A percentile compares a stretch with the other conserved stretches of the same genome.
These are phyloP conservation scores for Arachis hypogaea DNA, from an alignment of 306 rosid genomes.

Conservation along the genomic window DNA sequence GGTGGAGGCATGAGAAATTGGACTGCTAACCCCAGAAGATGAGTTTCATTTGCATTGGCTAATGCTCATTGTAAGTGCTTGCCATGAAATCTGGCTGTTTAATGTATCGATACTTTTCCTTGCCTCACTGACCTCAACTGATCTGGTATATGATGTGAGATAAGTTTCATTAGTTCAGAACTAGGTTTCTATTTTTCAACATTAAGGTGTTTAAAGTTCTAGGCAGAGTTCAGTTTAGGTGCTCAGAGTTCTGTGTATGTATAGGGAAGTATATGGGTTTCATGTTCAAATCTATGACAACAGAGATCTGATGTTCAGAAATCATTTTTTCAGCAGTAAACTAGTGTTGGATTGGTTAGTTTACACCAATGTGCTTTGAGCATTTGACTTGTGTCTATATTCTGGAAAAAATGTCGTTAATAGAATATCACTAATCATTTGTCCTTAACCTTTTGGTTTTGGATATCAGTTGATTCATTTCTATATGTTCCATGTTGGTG, in stretches of 20 bases:
- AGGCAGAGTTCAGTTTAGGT: slow-evolving; percentile 28
- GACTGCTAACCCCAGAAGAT: neutral
- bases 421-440: neutral
- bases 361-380: neutral
- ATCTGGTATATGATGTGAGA: neutral
- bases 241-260: slow-evolving; percentile 26
- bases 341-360: slow-evolving; percentile 21
- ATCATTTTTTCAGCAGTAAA: slow-evolving; percentile 21
- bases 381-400: neutral
- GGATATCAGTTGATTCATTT: neutral
- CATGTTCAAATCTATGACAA: slow-evolving; percentile 26
- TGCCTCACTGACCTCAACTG: slow-evolving; percentile 34
- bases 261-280: slow-evolving; percentile 37
- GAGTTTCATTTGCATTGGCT: neutral
- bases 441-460: neutral
- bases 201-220: slow-evolving; percentile 10
- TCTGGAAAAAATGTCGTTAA: slow-evolving; percentile 5
- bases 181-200: slow-evolving; percentile 33
- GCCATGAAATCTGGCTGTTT: slow-evolving; percentile 29
- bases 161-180: slow-evolving; percentile 18
- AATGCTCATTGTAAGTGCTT: slow-evolving; percentile 26
- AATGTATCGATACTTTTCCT: neutral
- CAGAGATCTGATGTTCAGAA: neutral
- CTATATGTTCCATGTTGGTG: neutral
- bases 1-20: slow-evolving; percentile 14